Base-by-base conservation (phyloP, 495 filamentous ascomycete species). In the Venustampulla echinocandica region DNA sequence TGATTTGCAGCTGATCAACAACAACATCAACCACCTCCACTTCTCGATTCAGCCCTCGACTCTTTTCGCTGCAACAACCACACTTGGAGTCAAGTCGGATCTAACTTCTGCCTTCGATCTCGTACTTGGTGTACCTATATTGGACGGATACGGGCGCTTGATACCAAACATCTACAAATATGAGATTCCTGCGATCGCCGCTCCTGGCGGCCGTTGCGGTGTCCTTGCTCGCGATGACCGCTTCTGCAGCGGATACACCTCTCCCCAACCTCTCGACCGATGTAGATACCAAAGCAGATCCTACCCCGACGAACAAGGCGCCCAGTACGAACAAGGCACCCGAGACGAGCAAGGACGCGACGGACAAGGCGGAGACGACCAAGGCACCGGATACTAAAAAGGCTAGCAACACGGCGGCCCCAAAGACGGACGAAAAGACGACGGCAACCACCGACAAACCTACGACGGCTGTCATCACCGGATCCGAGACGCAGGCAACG, bases 401-500 rank as follows among this genome's bases (percentile, higher is more conserved):
- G 7, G 27, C 27, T n/a, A n/a, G n/a, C n/a, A 17, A 42, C 17
- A 41, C 46, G 10, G 15, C 7, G 9, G 11, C 17, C 17, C 17
- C 46, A 18, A 34, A 7, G 10, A 20, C 23, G 10, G 10, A 28
- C 13, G 19, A 10, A 36, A 33, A 36, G 19, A 46, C 52, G 32
- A 45, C 47, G 23, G 53, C 66, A 24, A 39, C 48, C 15, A 54
- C 62, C 10, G 58, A 52, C 30, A 60, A 38, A 21, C 24, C 53
- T 13, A 53, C 59, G n/a, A 40, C 49, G 19, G 61, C 56, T 21
- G 42, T 47, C 4, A 53, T 62, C 19, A 61, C 59, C 19, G 61
- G 52, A 28, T 52, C 55, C 28, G 45, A 49, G 6, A 38, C 49
- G 10, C 54, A 56, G 14, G 49, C 59, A n/a, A 28, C 57, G 30